Evolutionary conservation across 1,284 basidiomycete species (phyloP).

Genomic region (Microbotryum violaceum): DNA sequence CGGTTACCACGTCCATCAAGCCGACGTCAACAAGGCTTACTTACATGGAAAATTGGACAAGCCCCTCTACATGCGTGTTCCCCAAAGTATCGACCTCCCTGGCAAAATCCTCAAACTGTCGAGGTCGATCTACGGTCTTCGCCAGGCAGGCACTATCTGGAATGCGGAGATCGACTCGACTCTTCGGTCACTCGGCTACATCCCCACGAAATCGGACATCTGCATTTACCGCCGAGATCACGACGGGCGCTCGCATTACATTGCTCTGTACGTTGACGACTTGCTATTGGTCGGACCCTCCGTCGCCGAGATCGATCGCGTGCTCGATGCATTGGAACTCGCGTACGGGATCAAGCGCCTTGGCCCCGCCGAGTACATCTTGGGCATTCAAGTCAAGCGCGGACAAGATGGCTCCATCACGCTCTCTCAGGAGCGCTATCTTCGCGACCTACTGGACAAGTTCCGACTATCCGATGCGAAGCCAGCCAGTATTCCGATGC

Average conservation of each 20-base stretch:
- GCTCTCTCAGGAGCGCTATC: conserved; percentile 40
- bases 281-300: conserved; percentile 34
- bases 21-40: conserved; percentile 46
- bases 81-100: conserved; percentile 31
- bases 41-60: conserved; percentile 46
- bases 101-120: conserved; percentile 21
- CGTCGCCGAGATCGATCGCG: conserved; percentile 21
- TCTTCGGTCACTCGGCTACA: conserved; percentile 35
- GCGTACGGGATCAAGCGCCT: conserved; percentile 40
- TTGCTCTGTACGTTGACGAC: conserved; percentile 42
- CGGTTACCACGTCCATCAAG: conserved; percentile 41
- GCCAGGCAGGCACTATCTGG: conserved; percentile 43
- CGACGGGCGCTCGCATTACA: not conserved
- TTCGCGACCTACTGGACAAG: conserved; percentile 39
- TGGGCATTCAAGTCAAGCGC: conserved; percentile 41
- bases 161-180: conserved; percentile 36
- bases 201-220: conserved; percentile 29
- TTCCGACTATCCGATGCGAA: conserved; percentile 39
- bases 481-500: conserved; percentile 27
- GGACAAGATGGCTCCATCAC: too few species aligned
- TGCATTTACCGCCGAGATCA: conserved; percentile 27
- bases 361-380: conserved; percentile 39
- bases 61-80: conserved; percentile 42
- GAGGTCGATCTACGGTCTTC: conserved; percentile 42
- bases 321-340: conserved; percentile 34